Conservation (phyloP, 441 rosid genomes). For the Bocquillonia castaneifolia region DNA sequence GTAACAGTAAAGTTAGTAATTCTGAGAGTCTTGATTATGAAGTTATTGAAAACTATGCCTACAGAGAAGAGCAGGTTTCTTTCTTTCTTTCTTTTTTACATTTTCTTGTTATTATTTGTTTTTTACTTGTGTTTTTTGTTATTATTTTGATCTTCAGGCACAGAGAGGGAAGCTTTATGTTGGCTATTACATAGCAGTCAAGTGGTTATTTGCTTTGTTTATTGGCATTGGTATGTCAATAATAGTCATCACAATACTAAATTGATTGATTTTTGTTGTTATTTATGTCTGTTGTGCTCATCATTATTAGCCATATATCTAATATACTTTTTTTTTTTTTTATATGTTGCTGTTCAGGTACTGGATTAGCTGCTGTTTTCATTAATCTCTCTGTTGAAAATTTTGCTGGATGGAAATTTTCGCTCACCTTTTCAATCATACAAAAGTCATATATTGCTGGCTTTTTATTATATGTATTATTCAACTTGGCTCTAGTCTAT, state of each 20-base stretch:
- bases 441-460: slow-evolving; percentile 90
- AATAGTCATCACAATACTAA: too few species aligned
- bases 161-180: slow-evolving; percentile 80
- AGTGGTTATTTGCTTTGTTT: slow-evolving; percentile 95
- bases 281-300: not conserved
- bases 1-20: slow-evolving; percentile 31
- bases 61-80: slow-evolving; percentile 82
- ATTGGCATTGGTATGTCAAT: slow-evolving; percentile 89
- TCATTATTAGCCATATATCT: not conserved
- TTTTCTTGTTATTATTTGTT: not conserved
- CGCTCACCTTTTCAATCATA: slow-evolving; percentile 67
- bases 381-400: slow-evolving; percentile 94
- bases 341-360: slow-evolving; percentile 52
- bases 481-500: slow-evolving; percentile 75
- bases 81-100: not conserved
- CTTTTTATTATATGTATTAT: slow-evolving; percentile 60
- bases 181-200: slow-evolving; percentile 68
- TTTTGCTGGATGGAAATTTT: slow-evolving; percentile 96
- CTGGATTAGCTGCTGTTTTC: slow-evolving; percentile 92
- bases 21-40: slow-evolving; percentile 92
- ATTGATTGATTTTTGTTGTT: not conserved
- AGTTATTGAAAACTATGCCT: slow-evolving; percentile 86
- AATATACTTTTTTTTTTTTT: not conserved
- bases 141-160: slow-evolving; percentile 45
- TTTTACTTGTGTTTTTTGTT: not conserved